Evolutionary conservation across 2,329 filamentous ascomycete species (phyloP), one percentile per base, ranked within the genome.

Genomic region (Sporothrix schenckii): DNA sequence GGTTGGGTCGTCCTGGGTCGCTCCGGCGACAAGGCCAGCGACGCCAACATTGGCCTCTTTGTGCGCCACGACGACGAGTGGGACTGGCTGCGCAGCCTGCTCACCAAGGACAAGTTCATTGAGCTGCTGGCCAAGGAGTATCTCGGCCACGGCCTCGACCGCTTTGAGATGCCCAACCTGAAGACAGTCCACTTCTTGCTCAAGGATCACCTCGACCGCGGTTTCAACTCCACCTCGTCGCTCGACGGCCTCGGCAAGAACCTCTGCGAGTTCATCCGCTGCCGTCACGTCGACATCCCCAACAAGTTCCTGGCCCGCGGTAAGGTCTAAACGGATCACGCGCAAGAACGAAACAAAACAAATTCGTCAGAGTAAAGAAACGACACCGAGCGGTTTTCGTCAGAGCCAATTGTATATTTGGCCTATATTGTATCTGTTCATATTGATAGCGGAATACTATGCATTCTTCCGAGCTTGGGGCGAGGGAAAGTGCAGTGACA

Each of bases 11-110:
- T 77, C 0, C 76, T 78, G n/a, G 79, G 75, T 1, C 76, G 79
- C 4, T 80, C 78, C 2, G 80, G 80, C 0, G 83, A 85, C 66
- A 85, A 84, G 71, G 81, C 79, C 0, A 77, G 79, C 0, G 80
- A 84, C 72, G 78, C 77, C 44, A 84, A 84, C 65, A 77, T 83
- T 4, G 83, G 82, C 0, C 80, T 84, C 72, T 87, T 82, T 73
- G 81, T 83, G 5, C 76, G 80, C 5, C 72, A 80, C 21, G 75
- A 76, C 0, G 80, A 83, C 60, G 82, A 84, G 73, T 85, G 80
- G 72, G 77, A 81, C 4, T 84, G 83, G 83, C 73, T 85, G 16
- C 78, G 81, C 49, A 77, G 76, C 1, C 58, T 83, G 5, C 75
- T 86, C 73, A 83, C 79, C 0, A 75, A 77, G 10, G 75, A 76